These are phyloP conservation scores for Sisymbrium irio DNA, from an alignment of 345 rosid genomes.

Conservation along the genomic window DNA sequence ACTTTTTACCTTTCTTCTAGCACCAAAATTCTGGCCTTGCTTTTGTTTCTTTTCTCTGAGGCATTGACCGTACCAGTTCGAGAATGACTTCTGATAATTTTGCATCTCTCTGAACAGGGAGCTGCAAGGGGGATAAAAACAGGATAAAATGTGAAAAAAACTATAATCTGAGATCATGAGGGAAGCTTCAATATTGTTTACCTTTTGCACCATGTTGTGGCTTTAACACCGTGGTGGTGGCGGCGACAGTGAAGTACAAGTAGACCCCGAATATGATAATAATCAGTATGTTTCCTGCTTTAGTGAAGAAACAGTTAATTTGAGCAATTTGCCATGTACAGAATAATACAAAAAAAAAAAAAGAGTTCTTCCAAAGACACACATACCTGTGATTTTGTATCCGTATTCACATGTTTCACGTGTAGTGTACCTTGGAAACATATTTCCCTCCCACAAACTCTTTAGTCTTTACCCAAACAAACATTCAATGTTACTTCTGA, in stretches of 20 bases:
- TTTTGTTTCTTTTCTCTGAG: constrained; percentile 49
- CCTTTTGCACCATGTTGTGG: constrained; percentile 87
- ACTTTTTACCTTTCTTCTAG: constrained; percentile 54
- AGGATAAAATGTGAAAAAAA: background rate
- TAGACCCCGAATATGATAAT: constrained; percentile 58
- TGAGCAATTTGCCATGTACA: background rate
- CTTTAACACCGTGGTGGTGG: constrained; percentile 83
- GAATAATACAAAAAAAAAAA: background rate
- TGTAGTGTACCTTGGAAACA: constrained; percentile 64
- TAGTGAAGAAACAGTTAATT: background rate
- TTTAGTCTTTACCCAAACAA: constrained; percentile 82
- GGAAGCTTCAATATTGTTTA: constrained; percentile 23
- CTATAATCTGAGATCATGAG: background rate
- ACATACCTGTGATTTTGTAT: constrained; percentile 55
- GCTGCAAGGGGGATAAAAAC: constrained; percentile 36
- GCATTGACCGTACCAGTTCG: constrained; percentile 77
- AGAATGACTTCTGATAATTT: constrained; percentile 62
- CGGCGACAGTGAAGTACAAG: constrained; percentile 79
- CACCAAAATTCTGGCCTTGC: constrained; percentile 44
- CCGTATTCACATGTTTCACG: constrained; percentile 65
- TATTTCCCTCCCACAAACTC: constrained; percentile 75
- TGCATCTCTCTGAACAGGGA: constrained; percentile 65
- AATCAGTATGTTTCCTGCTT: constrained; percentile 68
- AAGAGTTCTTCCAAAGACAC: background rate
- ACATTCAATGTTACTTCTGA: constrained; percentile 84